Conservation (phyloP, 2,329 filamentous ascomycete species). For the Nannizzia gypsea region DNA sequence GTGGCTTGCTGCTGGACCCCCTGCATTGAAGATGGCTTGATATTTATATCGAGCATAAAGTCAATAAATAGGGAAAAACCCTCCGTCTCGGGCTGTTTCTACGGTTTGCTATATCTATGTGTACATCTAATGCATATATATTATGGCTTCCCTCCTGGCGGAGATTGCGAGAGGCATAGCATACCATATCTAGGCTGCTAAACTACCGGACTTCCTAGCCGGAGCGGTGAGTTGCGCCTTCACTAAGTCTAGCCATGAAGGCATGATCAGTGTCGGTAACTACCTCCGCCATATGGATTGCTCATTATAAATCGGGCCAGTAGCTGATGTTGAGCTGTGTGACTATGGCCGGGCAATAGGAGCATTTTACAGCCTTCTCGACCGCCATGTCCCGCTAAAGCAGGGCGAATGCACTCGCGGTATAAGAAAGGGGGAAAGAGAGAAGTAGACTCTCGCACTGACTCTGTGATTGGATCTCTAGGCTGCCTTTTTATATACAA, state of each 20-base stretch:
- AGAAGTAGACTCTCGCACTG: not conserved
- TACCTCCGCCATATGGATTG: too few relatives aligned
- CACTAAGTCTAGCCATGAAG: too few relatives aligned
- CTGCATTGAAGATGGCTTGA: not conserved
- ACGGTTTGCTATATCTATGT: not conserved
- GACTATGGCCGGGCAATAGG: not conserved
- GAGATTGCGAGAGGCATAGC: too few relatives aligned
- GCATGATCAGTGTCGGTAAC: too few relatives aligned
- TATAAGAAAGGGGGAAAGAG: not conserved
- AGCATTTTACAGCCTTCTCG: too few relatives aligned
- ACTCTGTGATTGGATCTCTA: not conserved
- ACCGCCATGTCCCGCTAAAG: not conserved
- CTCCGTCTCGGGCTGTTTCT: not conserved
- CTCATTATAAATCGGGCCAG: not conserved
- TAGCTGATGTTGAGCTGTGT: not conserved
- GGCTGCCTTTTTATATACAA: constrained; percentile 9
- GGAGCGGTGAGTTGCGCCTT: too few relatives aligned
- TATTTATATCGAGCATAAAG: not conserved
- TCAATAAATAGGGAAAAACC: not conserved
- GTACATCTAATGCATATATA: too few relatives aligned
- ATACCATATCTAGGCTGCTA: not conserved
- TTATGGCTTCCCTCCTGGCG: too few relatives aligned
- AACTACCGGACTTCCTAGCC: not conserved
- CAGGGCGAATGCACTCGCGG: not conserved
- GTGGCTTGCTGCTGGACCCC: not conserved